Evolutionary conservation across 163 green algal species (phyloP).

Genomic region (Picocystis sp.): DNA sequence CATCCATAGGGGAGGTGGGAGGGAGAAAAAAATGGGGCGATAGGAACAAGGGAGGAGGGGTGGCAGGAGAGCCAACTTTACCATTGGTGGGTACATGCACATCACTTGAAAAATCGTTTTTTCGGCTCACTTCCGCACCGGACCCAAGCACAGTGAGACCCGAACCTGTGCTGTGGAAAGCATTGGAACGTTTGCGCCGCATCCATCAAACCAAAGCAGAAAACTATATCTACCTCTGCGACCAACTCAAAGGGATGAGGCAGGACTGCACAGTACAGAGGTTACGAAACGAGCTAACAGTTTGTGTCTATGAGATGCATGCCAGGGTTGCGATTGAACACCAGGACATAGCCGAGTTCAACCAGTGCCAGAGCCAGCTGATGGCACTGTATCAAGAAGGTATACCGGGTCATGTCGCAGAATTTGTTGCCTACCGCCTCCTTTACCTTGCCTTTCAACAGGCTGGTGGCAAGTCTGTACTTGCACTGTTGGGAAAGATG

Average conservation of each 20-base stretch:
- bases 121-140: slow-evolving; percentile 54
- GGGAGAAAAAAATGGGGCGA: no score
- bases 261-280: slow-evolving; percentile 81
- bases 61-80: no score
- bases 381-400: slow-evolving; percentile 36
- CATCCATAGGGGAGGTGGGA: no score
- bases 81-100: slow-evolving; percentile 35
- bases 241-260: slow-evolving; percentile 83
- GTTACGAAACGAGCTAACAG: slow-evolving; percentile 41
- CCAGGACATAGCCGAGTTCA: slow-evolving; percentile 68
- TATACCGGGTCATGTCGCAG: slow-evolving; percentile 27
- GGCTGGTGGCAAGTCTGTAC: no score
- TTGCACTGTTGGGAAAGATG: no score
- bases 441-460: slow-evolving; percentile 23
- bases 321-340: slow-evolving; percentile 65
- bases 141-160: slow-evolving; percentile 52
- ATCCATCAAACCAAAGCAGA: neutral
- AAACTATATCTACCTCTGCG: slow-evolving; percentile 53
- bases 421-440: slow-evolving; percentile 69
- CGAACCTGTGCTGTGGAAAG: slow-evolving; percentile 15
- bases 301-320: slow-evolving; percentile 61
- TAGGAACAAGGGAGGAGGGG: no score
- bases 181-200: no score
- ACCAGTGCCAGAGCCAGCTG: slow-evolving; percentile 75
- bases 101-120: slow-evolving; percentile 75